Base-by-base conservation (phyloP, 495 filamentous ascomycete species). In the Penicillium alfredii region DNA sequence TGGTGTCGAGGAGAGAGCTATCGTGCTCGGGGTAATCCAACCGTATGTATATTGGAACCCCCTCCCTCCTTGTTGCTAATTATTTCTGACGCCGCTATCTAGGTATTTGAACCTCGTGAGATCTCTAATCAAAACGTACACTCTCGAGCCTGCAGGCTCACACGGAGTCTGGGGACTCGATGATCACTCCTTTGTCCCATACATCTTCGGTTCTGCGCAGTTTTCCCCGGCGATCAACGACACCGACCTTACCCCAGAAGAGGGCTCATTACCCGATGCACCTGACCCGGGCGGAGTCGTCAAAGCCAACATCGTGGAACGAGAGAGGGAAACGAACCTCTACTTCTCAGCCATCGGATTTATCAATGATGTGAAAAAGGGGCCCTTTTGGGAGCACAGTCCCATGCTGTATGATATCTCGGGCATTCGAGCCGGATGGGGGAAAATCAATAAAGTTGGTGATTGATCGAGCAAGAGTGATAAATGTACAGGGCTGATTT, bases 261-360 rank as follows among this genome's bases (percentile, higher is more conserved):
- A 92, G 66, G 89, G 88, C 30, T 93, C 87, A 7, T 50, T 82
- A 1, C 68, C 72, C 8, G 68, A 76, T 38, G 77, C 88, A 1
- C 87, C 90, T 1, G 73, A 81, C 30, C 80, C 88, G 2, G 58
- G 62, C 4, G 77, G 78, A 38, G 75, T 96, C 4, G 69, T 74
- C 8, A 88, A 88, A 45, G 49, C 66, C 2, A 63, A 61, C 15
- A 57, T 77, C 10, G 88, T 94, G 18, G 72, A 84, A 27, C 63
- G 71, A 26, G 78, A 88, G 55, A 69, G 86, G 35, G 67, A 70
- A 34, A 66, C 49, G 9, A 95, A 96, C 58, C 76, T 99, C 69
- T 99, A 99, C 60, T 99, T 96, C 68, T 82, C 81, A n/a, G 93
- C 92, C n/a, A 75, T 99, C 44, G 89, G 86, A 6, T 99, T 99